phyloP scores from a whole-genome alignment of 768 basidiomycete species.

The Lactarius trivialis region DNA sequence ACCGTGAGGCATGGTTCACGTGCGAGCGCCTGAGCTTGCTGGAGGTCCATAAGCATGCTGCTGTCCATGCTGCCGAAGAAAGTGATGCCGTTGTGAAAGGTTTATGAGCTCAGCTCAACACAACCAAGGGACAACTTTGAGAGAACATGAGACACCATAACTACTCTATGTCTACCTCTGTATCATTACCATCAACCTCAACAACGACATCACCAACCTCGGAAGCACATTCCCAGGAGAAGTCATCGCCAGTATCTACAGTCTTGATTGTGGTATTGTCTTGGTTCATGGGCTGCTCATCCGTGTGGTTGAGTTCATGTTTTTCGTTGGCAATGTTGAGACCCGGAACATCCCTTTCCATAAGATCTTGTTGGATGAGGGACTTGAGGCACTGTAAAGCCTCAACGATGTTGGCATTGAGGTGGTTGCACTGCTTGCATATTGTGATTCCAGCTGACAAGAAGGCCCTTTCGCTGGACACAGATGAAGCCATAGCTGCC shows the following conservation, averaged over 20 bases:
- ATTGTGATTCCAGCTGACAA: background rate
- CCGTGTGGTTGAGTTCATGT: background rate
- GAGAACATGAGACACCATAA: no score
- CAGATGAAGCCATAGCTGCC: background rate
- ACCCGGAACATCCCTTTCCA: background rate
- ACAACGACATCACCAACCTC: no score
- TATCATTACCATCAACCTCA: no score
- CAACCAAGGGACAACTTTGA: no score
- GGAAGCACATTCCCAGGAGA: background rate
- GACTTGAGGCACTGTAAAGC: background rate
- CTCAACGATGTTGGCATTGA: background rate
- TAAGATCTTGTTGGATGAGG: no score
- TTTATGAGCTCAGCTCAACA: constrained; percentile 28
- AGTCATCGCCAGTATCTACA: background rate
- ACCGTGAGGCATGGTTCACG: constrained; percentile 77
- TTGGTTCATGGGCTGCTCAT: background rate
- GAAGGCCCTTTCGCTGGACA: background rate
- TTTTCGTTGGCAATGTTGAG: background rate
- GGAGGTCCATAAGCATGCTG: constrained; percentile 57
- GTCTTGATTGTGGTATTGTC: background rate
- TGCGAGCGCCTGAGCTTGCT: constrained; percentile 60
- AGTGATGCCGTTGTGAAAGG: constrained; percentile 20
- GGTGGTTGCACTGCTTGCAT: background rate
- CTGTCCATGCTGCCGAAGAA: constrained; percentile 40
- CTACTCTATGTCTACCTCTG: no score